These are phyloP conservation scores for Colletotrichum cuscutae DNA, from an alignment of 2,329 filamentous ascomycete species.

Conservation along the genomic window DNA sequence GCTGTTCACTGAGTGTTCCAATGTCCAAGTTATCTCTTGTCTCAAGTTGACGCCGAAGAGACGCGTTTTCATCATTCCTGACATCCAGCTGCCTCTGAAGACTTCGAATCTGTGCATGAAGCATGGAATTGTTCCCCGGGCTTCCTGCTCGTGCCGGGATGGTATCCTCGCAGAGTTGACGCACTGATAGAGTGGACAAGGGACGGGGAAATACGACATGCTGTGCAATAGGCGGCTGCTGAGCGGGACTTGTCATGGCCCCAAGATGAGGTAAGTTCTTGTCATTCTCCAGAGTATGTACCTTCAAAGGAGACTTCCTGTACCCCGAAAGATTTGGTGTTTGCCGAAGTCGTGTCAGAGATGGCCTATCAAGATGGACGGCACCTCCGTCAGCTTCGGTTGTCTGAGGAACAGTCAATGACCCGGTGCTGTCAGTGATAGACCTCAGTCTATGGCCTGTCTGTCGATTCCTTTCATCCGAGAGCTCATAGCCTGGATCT, in stretches of 20 bases:
- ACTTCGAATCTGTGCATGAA: slow-evolving; percentile 60
- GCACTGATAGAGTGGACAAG: slow-evolving; percentile 42
- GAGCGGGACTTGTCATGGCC: slow-evolving; percentile 49
- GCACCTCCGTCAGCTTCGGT: slow-evolving; percentile 15
- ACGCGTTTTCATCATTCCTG: slow-evolving; percentile 56
- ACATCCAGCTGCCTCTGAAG: slow-evolving; percentile 59
- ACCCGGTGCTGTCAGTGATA: neutral
- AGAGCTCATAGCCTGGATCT: neutral
- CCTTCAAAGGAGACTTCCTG: neutral
- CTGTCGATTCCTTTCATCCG: neutral
- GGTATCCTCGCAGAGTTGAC: neutral
- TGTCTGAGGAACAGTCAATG: neutral
- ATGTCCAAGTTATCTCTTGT: slow-evolving; percentile 54
- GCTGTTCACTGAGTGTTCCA: slow-evolving; percentile 58
- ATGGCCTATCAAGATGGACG: slow-evolving; percentile 31
- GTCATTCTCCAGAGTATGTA: slow-evolving; percentile 28
- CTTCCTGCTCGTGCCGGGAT: slow-evolving; percentile 27
- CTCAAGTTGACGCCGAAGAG: slow-evolving; percentile 58
- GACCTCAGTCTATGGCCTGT: neutral
- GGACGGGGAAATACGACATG: slow-evolving; percentile 49
- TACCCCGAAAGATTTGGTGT: neutral
- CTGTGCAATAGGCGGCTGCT: slow-evolving; percentile 51
- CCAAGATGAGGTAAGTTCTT: slow-evolving; percentile 44
- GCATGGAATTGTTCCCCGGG: slow-evolving; percentile 44
- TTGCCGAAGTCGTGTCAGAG: neutral